Conservation (phyloP, 208 protist species). For the Leishmania martiniquensis region DNA sequence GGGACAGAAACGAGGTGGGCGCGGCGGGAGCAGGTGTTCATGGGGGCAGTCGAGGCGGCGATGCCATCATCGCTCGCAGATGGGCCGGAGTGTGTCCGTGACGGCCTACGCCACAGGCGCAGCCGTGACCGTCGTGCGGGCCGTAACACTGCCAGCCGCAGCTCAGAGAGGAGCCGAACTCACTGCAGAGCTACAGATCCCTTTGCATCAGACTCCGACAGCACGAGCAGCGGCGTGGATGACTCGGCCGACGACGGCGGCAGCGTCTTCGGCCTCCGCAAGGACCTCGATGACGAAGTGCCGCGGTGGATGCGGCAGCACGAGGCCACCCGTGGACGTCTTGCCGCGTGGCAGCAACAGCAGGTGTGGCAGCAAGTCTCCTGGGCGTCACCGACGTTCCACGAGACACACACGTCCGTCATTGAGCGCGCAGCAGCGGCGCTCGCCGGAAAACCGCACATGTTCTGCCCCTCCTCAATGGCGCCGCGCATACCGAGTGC, state of each 20-base stretch:
- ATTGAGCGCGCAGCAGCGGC: neutral
- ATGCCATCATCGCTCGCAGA: neutral
- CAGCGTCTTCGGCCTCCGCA: slow-evolving; percentile 1
- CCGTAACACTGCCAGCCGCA: neutral
- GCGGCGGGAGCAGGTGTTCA: slow-evolving; percentile 1
- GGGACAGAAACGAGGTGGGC: neutral
- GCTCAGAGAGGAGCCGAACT: neutral
- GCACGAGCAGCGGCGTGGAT: neutral
- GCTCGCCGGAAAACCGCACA: slow-evolving; percentile 18
- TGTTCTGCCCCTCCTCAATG: slow-evolving; percentile 25
- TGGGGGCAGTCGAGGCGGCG: neutral
- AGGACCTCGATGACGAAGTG: slow-evolving; percentile 29
- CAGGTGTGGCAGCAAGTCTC: slow-evolving; percentile 2
- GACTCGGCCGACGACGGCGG: neutral
- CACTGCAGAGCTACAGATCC: neutral
- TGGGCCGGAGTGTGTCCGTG: no score
- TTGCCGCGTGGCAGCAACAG: slow-evolving; percentile 1
- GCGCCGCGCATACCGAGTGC: slow-evolving; percentile 9
- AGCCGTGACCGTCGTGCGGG: neutral
- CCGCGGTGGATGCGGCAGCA: slow-evolving; percentile 26
- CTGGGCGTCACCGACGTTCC: slow-evolving; percentile 5
- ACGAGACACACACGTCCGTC: neutral
- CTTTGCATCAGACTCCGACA: neutral
- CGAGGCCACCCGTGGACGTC: slow-evolving; percentile 11
- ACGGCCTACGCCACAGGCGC: neutral